Evolutionary conservation across 495 filamentous ascomycete species (phyloP), one percentile per base, ranked within the genome.

Genomic region (Annulohypoxylon maeteangense): DNA sequence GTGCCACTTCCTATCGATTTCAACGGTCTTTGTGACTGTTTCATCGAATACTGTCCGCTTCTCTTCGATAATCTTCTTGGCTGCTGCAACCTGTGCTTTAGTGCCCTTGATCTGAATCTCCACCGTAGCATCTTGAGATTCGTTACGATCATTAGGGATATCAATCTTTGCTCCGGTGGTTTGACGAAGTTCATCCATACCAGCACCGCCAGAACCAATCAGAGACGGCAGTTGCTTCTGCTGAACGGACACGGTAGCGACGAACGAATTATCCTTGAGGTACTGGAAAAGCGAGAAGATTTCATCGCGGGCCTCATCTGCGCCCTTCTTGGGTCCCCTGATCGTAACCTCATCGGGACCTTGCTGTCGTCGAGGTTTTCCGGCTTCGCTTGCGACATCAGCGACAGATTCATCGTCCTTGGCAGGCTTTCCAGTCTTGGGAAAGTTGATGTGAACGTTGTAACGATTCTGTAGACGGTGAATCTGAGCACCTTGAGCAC

Each of bases 401-500:
- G 82, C 86, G 55, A 85, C 83, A 7, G 88, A 90, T 64, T 90
- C 88, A 62, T 91, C 91, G 65, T 96, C 94, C 64, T 86, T 88
- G 61, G 73, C 74, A 45, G 76, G 69, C 70, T 85, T 82, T n/a
- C 85, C 79, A 3, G 89, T 89, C 22, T 91, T 88, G 44, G 95
- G 95, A 84, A 99, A 98, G 78, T 96, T 93, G 68, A 99, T 93
- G 57, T 93, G 90, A 42, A 98, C 94, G 67, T 90, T 89, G 83
- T 98, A 98, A 44, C 93, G 89, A 47, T 91, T 91, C 79, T 97
- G 92, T 11, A 97, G 86, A 74, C 93, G 93, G 79, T 94, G 94
- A 81, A 98, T 95, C 76, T 95, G 95, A 74, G 90, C 89, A 45
- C 95, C 95, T 66, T 90, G 88, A 60, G 90, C 90, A 64, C 95